Percentiles rank a stretch among this genome's conserved stretches.
Conservation (phyloP, 192 early-diverging fungal species). For the Glomus cerebriforme region DNA sequence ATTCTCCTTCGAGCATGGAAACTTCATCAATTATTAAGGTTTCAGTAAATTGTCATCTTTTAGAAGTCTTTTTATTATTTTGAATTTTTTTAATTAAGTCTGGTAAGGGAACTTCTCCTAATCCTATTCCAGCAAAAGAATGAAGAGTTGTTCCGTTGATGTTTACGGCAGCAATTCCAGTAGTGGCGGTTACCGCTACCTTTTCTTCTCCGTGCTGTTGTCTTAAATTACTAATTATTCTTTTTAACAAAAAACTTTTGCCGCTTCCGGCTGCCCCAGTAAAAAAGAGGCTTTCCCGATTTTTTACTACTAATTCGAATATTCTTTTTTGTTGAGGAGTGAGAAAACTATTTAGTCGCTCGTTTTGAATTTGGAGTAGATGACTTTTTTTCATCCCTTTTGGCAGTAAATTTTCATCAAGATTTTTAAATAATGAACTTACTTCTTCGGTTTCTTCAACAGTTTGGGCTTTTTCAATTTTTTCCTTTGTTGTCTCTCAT, state of each 20-base stretch:
- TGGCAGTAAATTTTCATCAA: no score
- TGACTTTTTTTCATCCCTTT: no score
- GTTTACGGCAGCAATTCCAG: slow-evolving; percentile 82
- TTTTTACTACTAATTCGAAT: slow-evolving; percentile 58
- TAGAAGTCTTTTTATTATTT: background rate
- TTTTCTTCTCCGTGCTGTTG: slow-evolving; percentile 23
- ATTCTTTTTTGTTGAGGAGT: slow-evolving; percentile 68
- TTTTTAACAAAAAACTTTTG: slow-evolving; percentile 47
- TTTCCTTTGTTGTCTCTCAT: no score
- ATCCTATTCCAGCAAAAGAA: slow-evolving; percentile 53
- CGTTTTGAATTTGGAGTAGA: no score
- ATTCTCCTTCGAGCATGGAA: slow-evolving; percentile 72
- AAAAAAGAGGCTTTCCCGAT: slow-evolving; percentile 63
- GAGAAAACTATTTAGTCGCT: no score
- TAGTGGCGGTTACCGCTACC: slow-evolving; percentile 69
- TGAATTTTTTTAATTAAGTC: background rate
- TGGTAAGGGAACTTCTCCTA: background rate
- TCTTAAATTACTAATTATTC: slow-evolving; percentile 44
- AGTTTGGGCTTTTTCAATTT: no score
- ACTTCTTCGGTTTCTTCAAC: no score
- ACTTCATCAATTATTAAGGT: slow-evolving; percentile 35
- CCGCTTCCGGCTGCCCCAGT: slow-evolving; percentile 75
- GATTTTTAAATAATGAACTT: no score
- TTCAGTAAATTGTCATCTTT: background rate
- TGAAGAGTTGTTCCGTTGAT: slow-evolving; percentile 76